These are phyloP conservation scores for Sistotremastrum niveocremeum DNA, from an alignment of 768 basidiomycete genomes.

Conservation along the genomic window DNA sequence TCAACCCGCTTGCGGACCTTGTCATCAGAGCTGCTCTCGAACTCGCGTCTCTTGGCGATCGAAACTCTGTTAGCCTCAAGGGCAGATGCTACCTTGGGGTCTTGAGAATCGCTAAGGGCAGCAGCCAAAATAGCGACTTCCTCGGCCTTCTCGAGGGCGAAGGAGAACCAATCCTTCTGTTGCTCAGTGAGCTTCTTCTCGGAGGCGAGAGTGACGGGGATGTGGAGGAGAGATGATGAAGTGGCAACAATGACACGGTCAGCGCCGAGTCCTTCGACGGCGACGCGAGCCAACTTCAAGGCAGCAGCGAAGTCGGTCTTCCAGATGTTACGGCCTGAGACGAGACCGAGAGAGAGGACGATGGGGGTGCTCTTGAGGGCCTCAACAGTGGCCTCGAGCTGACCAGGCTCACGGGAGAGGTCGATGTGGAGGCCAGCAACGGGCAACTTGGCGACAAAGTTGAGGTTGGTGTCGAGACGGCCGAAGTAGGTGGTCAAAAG, in stretches of 20 bases:
- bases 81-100: constrained; percentile 50
- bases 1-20: constrained; percentile 91
- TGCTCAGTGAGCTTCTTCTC: constrained; percentile 83
- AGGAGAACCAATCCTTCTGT: constrained; percentile 97
- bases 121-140: constrained; percentile 86
- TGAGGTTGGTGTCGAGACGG: constrained; percentile 85
- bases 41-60: constrained; percentile 88
- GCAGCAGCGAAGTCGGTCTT: constrained; percentile 86
- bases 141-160: constrained; percentile 87
- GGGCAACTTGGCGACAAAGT: constrained; percentile 83
- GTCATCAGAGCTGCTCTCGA: constrained; percentile 88
- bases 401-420: constrained; percentile 82
- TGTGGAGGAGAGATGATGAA: constrained; percentile 97
- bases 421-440: constrained; percentile 93
- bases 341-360: constrained; percentile 82
- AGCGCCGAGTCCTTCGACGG: constrained; percentile 66
- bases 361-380: constrained; percentile 76
- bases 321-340: constrained; percentile 99
- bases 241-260: constrained; percentile 89
- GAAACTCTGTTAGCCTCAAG: constrained; percentile 83
- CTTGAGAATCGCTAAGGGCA: constrained; percentile 74
- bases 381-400: constrained; percentile 69
- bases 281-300: constrained; percentile 72
- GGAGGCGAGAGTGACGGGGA: constrained; percentile 85
- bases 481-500: constrained; percentile 93